Percentiles rank a stretch among this genome's conserved stretches.
Evolutionary conservation across 2,329 filamentous ascomycete genomes (phyloP).

Genomic region (Eurotiales sp.): DNA sequence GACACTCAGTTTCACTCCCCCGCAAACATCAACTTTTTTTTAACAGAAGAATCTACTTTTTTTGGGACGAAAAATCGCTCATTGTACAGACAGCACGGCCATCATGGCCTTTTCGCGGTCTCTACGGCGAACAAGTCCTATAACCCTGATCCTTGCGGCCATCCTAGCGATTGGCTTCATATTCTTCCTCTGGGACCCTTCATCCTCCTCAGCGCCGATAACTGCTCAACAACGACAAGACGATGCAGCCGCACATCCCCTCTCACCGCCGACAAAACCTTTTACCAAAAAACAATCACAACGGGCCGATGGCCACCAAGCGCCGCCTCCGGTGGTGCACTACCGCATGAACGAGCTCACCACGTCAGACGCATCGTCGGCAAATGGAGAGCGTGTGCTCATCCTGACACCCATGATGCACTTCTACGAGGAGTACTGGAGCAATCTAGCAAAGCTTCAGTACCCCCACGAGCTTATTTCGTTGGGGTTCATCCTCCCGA

Average conservation of each 20-base stretch:
- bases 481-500: slow-evolving; percentile 92
- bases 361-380: slow-evolving; percentile 69
- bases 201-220: slow-evolving; percentile 48
- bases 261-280: slow-evolving; percentile 70
- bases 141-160: slow-evolving; percentile 68
- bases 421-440: slow-evolving; percentile 95
- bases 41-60: too few relatives aligned
- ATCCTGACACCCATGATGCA: slow-evolving; percentile 89
- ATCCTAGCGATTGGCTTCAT: slow-evolving; percentile 70
- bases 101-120: slow-evolving; percentile 59
- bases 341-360: slow-evolving; percentile 97
- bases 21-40: too few relatives aligned
- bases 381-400: slow-evolving; percentile 79
- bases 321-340: slow-evolving; percentile 79
- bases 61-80: neutral
- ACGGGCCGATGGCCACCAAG: slow-evolving; percentile 45
- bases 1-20: neutral
- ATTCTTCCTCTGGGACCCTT: slow-evolving; percentile 58
- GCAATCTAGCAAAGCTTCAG: slow-evolving; percentile 75
- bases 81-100: slow-evolving; percentile 5
- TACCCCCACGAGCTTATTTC: slow-evolving; percentile 96
- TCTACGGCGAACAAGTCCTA: slow-evolving; percentile 74
- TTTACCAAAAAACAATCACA: slow-evolving; percentile 63
- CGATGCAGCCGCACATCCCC: slow-evolving; percentile 62
- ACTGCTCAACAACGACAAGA: slow-evolving; percentile 50